phyloP scores from a whole-genome alignment of 768 basidiomycete genomes.

The Krasilnikovozyma curviuscula region DNA sequence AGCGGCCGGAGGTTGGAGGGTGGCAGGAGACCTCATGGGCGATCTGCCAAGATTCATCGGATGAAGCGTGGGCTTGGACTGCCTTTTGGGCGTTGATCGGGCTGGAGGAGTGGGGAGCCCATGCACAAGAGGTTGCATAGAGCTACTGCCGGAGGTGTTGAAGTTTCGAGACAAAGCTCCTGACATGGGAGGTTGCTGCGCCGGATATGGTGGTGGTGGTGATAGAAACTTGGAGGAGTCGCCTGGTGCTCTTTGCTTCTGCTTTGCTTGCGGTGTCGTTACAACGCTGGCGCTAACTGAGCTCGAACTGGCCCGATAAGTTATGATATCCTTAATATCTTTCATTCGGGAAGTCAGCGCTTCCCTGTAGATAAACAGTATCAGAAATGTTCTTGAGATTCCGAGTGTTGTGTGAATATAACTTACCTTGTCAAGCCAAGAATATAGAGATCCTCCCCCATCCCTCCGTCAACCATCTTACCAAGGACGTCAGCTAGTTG shows the following conservation, averaged over 20 bases:
- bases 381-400: too few species aligned
- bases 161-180: neutral
- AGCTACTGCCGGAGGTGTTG: neutral
- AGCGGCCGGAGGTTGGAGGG: too few species aligned
- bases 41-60: neutral
- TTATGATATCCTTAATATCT: neutral
- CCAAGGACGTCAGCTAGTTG: too few species aligned
- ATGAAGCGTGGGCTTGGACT: neutral
- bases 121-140: neutral
- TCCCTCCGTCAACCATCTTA: conserved; percentile 12
- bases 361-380: too few species aligned
- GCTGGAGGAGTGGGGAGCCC: neutral
- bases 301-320: neutral
- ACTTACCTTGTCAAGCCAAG: conserved; percentile 16
- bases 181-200: neutral
- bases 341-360: too few species aligned
- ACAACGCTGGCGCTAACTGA: too few species aligned
- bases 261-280: conserved; percentile 12
- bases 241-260: conserved; percentile 16
- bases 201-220: neutral
- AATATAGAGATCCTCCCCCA: conserved; percentile 20
- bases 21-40: too few species aligned
- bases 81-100: neutral
- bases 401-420: too few species aligned
- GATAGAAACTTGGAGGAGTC: neutral